These are phyloP conservation scores for Trichosanthes cucumerina DNA, from an alignment of 306 rosid species.

Conservation along the genomic window DNA sequence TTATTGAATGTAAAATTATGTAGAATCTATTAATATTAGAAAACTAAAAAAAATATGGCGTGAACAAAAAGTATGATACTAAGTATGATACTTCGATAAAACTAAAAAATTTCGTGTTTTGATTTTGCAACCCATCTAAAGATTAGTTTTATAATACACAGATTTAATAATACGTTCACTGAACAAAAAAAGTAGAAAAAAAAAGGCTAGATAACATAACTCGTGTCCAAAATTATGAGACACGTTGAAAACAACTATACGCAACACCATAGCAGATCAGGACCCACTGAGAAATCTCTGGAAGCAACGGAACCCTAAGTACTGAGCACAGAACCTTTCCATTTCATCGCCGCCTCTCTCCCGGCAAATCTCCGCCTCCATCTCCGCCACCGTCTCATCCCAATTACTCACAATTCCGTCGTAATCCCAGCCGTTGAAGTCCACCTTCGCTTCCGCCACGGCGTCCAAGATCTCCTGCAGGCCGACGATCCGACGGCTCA, in stretches of 20 bases:
- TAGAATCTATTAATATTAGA: too few relatives aligned
- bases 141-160: background rate
- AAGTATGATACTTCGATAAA: too few relatives aligned
- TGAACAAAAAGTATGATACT: too few relatives aligned
- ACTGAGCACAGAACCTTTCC: slow-evolving; percentile 54
- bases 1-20: too few relatives aligned
- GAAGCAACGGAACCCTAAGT: slow-evolving; percentile 76
- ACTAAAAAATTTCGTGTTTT: too few relatives aligned
- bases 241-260: background rate
- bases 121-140: too few relatives aligned
- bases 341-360: slow-evolving; percentile 73
- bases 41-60: too few relatives aligned
- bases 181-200: background rate
- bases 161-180: background rate
- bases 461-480: slow-evolving; percentile 81
- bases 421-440: slow-evolving; percentile 20
- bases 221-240: background rate
- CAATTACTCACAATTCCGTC: slow-evolving; percentile 29
- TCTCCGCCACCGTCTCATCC: slow-evolving; percentile 59
- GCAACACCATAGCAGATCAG: slow-evolving; percentile 8
- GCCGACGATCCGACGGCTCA: slow-evolving; percentile 80
- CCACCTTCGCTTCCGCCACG: slow-evolving; percentile 36
- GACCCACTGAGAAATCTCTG: slow-evolving; percentile 72
- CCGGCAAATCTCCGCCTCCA: slow-evolving; percentile 73
- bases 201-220: background rate